A percentile compares a stretch with the other conserved stretches of the same genome.
Conservation (phyloP, 2,329 filamentous ascomycete species). For the Xylaria sp. region DNA sequence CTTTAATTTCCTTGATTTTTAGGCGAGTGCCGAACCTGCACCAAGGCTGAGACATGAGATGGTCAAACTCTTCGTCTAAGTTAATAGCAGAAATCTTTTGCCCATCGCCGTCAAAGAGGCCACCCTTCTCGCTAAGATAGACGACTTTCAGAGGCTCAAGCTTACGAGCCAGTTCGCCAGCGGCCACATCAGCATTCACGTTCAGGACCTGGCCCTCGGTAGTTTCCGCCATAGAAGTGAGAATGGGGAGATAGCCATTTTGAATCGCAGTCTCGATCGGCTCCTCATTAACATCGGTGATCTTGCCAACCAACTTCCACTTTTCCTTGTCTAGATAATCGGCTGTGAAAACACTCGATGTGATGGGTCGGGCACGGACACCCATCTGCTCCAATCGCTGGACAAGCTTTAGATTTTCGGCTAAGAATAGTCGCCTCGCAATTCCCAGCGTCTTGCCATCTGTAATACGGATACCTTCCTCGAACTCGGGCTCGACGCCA, state of each 20-base stretch:
- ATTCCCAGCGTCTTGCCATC: conserved; percentile 94
- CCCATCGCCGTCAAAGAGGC: conserved; percentile 90
- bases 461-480: conserved; percentile 95
- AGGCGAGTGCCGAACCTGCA: conserved; percentile 92
- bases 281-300: conserved; percentile 88
- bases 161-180: conserved; percentile 87
- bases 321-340: conserved; percentile 97
- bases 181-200: conserved; percentile 97
- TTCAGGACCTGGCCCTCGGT: conserved; percentile 92
- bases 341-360: conserved; percentile 87
- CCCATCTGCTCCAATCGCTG: conserved; percentile 90
- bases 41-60: conserved; percentile 93
- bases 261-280: conserved; percentile 92
- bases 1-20: conserved; percentile 98
- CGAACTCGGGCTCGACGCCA: conserved; percentile 93
- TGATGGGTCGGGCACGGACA: conserved; percentile 88
- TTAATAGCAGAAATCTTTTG: conserved; percentile 98
- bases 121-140: conserved; percentile 98
- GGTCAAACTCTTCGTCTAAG: conserved; percentile 93
- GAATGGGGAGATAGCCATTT: conserved; percentile 88
- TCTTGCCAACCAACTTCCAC: conserved; percentile 95
- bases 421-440: conserved; percentile 90
- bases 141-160: conserved; percentile 97
- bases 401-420: conserved; percentile 93
- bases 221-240: conserved; percentile 97